These are phyloP conservation scores for Cucurbita pepo DNA, from an alignment of 306 rosid species.

Conservation along the genomic window DNA sequence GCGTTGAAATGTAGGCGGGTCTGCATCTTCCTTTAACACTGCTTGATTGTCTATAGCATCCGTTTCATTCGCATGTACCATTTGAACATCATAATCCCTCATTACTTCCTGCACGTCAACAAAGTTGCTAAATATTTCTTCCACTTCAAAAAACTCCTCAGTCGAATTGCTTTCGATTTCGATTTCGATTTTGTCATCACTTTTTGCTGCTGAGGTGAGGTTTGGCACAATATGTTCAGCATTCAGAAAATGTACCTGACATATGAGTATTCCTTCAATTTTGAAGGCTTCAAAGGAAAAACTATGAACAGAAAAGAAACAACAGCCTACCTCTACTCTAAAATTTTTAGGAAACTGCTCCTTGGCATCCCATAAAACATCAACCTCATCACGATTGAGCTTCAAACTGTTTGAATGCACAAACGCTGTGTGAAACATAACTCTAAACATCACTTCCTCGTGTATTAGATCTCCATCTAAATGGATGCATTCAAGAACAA, in stretches of 20 bases:
- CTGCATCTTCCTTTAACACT: slow-evolving; percentile 59
- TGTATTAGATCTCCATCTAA: slow-evolving; percentile 48
- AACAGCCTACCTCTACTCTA: slow-evolving; percentile 70
- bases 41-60: slow-evolving; percentile 29
- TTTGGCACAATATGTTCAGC: slow-evolving; percentile 76
- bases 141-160: slow-evolving; percentile 94
- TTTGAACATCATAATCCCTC: slow-evolving; percentile 27
- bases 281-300: slow-evolving; percentile 24
- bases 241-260: slow-evolving; percentile 87
- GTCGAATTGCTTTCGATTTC: slow-evolving; percentile 78
- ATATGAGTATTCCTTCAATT: slow-evolving; percentile 59
- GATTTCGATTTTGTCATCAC: slow-evolving; percentile 50
- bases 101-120: slow-evolving; percentile 58
- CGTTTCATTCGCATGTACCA: slow-evolving; percentile 19
- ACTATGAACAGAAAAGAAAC: slow-evolving; percentile 15
- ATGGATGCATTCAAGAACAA: slow-evolving; percentile 85
- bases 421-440: slow-evolving; percentile 90
- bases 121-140: slow-evolving; percentile 79
- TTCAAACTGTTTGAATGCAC: slow-evolving; percentile 70
- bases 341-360: slow-evolving; percentile 80
- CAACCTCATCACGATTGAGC: slow-evolving; percentile 73
- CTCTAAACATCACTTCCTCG: slow-evolving; percentile 74
- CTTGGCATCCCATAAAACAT: slow-evolving; percentile 76
- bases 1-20: slow-evolving; percentile 58
- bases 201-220: slow-evolving; percentile 41